Base-by-base conservation (phyloP, 495 filamentous ascomycete genomes). In the Pyronema omphalodes region DNA sequence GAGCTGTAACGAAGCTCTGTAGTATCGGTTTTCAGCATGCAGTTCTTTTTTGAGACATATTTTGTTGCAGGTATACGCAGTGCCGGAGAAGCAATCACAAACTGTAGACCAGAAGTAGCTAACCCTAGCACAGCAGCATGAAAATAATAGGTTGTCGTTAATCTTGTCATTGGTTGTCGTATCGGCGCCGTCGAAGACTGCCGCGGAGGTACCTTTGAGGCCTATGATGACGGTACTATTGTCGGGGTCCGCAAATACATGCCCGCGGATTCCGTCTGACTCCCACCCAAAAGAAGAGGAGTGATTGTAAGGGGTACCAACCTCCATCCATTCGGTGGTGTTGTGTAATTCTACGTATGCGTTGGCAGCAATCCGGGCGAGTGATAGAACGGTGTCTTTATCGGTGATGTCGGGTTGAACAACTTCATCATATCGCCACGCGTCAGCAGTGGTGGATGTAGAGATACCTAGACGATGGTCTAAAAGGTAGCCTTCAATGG, bases 81-180 rank as follows among this genome's bases (percentile, higher is more conserved):
- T 83, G 3, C 76, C 74, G 12, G 77, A 83, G 59, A 84, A 83
- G 67, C 91, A 98, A 63, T 94, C 82, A 65, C 91, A 98, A 44
- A 93, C 86, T 62, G 91, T 81, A 51, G 80, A 78, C 82, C 86
- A 94, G 69, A 78, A 83, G 12, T 85, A 83, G 0, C 86, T 86
- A 55, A 93, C 86, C 70, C 95, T 85, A 9, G 79, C 91, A 69
- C 91, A 98, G 65, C 91, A 98, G 69, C 91, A 98, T 63, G 88
- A 88, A 70, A 94, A 94, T 66, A 89, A 93, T 7, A 98, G 76
- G 63, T 98, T 98, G 66, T 98, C 91, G 65, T 98, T 98, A 45
- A 84, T 71, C 67, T 98, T 98, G 69, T 98, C 91, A 62, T 94
- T 95, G 5, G 88, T 94, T 0, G 88, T 94, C 0, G 91, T 95